Base-by-base conservation (phyloP, 2,329 filamentous ascomycete genomes). In the Diaporthe ampelina region DNA sequence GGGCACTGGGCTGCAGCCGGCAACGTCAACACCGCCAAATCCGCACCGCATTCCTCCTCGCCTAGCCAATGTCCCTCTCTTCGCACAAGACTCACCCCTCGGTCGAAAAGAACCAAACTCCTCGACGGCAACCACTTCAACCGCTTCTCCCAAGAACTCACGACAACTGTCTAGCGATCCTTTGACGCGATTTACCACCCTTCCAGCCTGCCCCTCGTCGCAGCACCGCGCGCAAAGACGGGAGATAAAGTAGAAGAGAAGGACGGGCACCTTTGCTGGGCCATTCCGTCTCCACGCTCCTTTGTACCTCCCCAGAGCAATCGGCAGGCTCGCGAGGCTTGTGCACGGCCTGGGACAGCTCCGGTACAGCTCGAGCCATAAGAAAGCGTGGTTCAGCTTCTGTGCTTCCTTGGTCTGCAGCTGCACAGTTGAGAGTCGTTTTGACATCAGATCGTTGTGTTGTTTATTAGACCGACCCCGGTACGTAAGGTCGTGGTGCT, bases 291-390 rank as follows among this genome's bases (percentile, higher is more conserved):
- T 57, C 56, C 73, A 72, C 68, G 68, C 56, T 74, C 73, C 68
- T 74, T 74, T 74, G 73, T 74, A 74, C 40, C 67, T 50, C 32
- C 15, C 50, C 26, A 43, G 54, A 72, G 69, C 58, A 73, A 19
- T 10, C 26, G 56, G 50, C 68, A 67, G 40, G 73, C 73, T 56
- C 58, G 26, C 73, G 37, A 74, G 73, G 73, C 73, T 74, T 32
- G 48, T 61, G 45, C 58, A 59, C 59, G 8, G 54, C 70, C 70
- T 71, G 54, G 43, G 50, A 71, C 45, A 63, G 3, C 24, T 29
- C 35, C 45, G n/a, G 50, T 19, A 29, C 35, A 54, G 69, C 19
- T n/a, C 58, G 26, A 48, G 68, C 29, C 54, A 26, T 45, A 50
- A 63, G n/a, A 45, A 37, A 61, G 57, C 24, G 37, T 37, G 15